Percentiles rank a stretch among this genome's conserved stretches.
These are phyloP conservation scores for Leptographium wingfieldii DNA, from an alignment of 2,329 filamentous ascomycete species.

Conservation along the genomic window DNA sequence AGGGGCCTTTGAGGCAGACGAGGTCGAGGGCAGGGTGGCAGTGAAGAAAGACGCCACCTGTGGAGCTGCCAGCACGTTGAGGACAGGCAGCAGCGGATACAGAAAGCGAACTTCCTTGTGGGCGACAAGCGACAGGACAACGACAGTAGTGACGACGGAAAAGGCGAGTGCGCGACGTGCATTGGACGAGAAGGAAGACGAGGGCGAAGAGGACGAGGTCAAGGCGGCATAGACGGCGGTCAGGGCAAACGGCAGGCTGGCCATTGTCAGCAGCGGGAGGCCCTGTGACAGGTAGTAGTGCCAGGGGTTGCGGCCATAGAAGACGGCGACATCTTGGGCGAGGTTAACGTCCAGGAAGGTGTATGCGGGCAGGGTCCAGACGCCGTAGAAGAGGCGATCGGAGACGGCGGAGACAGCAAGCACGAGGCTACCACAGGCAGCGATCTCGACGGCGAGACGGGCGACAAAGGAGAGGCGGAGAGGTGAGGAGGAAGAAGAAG, in stretches of 20 bases:
- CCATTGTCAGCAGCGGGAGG: conserved; percentile 74
- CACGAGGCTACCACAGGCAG: conserved; percentile 49
- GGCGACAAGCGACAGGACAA: conserved; percentile 61
- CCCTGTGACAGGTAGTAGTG: conserved; percentile 93
- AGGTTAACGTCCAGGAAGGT: conserved; percentile 88
- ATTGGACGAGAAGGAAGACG: conserved; percentile 22
- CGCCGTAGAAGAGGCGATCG: conserved; percentile 69
- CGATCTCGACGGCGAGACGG: conserved; percentile 47
- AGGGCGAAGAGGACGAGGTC: background rate
- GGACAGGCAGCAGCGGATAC: conserved; percentile 77
- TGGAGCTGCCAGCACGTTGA: conserved; percentile 68
- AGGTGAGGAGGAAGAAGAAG: conserved; percentile 17
- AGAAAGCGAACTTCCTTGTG: conserved; percentile 98
- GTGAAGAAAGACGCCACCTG: conserved; percentile 54
- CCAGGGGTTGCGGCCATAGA: conserved; percentile 82
- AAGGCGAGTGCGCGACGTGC: conserved; percentile 43
- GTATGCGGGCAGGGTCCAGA: conserved; percentile 80
- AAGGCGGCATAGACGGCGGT: conserved; percentile 45
- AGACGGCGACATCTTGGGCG: conserved; percentile 72
- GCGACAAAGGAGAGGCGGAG: conserved; percentile 21
- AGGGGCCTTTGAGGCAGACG: conserved; percentile 15
- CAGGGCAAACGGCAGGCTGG: conserved; percentile 64
- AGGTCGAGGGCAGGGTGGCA: conserved; percentile 16
- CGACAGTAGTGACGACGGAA: conserved; percentile 46
- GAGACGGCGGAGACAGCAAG: conserved; percentile 51